phyloP scores from a whole-genome alignment of 345 rosid species.

The Gossypium sturtianum region DNA sequence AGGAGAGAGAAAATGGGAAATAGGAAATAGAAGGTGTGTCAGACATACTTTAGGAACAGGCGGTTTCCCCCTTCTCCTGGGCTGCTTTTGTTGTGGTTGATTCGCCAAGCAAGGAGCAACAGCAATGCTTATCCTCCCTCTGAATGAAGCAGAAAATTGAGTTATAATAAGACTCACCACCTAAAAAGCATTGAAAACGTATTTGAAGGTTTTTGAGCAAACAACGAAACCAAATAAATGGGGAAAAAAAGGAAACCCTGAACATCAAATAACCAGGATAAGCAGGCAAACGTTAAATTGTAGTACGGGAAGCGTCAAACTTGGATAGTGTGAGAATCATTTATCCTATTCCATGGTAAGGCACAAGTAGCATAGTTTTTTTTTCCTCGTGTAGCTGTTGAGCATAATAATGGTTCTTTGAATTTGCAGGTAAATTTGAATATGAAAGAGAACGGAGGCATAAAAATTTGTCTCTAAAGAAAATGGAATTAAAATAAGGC shows the following conservation, averaged over 20 bases:
- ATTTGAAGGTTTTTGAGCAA: not conserved
- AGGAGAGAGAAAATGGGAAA: no score
- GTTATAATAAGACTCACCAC: not conserved
- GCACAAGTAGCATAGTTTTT: not conserved
- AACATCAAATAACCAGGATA: not conserved
- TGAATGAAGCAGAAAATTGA: conserved; percentile 28
- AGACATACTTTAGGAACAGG: conserved; percentile 57
- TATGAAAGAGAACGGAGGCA: not conserved
- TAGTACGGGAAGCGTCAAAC: not conserved
- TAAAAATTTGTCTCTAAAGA: not conserved
- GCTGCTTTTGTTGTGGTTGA: conserved; percentile 45
- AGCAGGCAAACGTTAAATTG: not conserved
- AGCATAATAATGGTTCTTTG: not conserved
- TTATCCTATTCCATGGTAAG: not conserved
- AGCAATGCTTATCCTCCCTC: conserved; percentile 92
- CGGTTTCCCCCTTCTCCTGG: conserved; percentile 56
- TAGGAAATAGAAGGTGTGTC: not conserved
- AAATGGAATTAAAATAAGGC: not conserved
- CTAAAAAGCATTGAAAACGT: not conserved
- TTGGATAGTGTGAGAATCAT: not conserved
- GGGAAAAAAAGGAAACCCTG: not conserved
- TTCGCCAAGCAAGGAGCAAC: conserved; percentile 45
- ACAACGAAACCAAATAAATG: not conserved
- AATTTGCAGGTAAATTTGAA: no score
- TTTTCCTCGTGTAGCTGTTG: not conserved